Conservation (phyloP, 2,329 filamentous ascomycete genomes). For the Fusarium camptoceras region DNA sequence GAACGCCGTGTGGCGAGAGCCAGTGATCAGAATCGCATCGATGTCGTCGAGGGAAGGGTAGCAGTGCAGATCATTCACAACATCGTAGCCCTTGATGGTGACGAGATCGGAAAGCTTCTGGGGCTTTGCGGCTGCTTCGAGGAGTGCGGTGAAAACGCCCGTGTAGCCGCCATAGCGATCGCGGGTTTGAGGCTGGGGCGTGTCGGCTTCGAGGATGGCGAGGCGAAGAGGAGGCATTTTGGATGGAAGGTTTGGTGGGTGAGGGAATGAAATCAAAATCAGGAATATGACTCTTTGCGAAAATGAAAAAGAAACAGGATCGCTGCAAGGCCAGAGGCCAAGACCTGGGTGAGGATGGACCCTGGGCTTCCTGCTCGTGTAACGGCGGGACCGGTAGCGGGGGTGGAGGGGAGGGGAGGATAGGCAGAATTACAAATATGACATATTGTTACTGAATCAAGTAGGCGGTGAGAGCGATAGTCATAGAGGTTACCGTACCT, state of each 20-base stretch:
- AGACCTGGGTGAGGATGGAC: constrained; percentile 22
- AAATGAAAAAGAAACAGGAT: not conserved
- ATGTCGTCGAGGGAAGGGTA: constrained; percentile 81
- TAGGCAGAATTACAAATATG: constrained; percentile 32
- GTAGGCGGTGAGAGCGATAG: constrained; percentile 26
- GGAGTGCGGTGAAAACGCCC: constrained; percentile 73
- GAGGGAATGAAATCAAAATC: not conserved
- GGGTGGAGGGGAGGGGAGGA: constrained; percentile 19
- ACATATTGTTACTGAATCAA: not conserved
- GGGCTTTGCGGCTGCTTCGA: constrained; percentile 64
- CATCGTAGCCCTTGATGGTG: constrained; percentile 74
- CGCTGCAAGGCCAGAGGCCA: constrained; percentile 1
- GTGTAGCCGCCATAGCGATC: constrained; percentile 78
- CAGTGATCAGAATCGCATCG: constrained; percentile 86
- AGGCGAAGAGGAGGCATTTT: constrained; percentile 72
- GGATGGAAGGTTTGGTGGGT: not conserved
- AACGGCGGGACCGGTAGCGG: constrained; percentile 39
- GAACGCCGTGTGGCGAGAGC: constrained; percentile 69
- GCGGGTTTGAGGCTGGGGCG: constrained; percentile 72
- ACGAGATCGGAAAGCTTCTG: constrained; percentile 60
- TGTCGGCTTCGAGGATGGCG: constrained; percentile 90
- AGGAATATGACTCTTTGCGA: constrained; percentile 22
- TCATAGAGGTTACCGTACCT: not conserved
- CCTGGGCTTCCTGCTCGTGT: constrained; percentile 21
- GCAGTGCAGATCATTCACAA: constrained; percentile 71